A percentile compares a stretch with the other conserved stretches of the same genome.
Evolutionary conservation across 306 rosid species (phyloP).

Genomic region (Astragalus membranaceus): DNA sequence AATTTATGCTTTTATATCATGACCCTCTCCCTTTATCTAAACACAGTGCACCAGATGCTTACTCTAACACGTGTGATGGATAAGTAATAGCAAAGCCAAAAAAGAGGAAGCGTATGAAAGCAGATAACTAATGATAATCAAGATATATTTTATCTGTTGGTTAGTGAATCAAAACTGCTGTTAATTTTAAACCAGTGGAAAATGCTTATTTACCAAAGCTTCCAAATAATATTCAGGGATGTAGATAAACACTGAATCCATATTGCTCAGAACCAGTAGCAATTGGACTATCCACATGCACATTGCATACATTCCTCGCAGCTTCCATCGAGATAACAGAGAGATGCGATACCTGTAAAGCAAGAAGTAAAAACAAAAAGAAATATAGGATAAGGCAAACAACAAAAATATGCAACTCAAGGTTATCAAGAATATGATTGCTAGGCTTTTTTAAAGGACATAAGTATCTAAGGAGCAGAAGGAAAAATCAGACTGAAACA

Average conservation of each 20-base stretch:
- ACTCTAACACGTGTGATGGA: conserved; percentile 8
- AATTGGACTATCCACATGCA: conserved; percentile 97
- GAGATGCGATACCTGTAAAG: conserved; percentile 73
- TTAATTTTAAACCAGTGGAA: neutral
- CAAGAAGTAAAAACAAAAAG: neutral
- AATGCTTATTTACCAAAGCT: conserved; percentile 62
- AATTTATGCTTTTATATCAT: neutral
- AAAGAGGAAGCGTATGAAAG: neutral
- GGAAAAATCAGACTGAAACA: conserved; percentile 7
- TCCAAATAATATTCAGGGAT: conserved; percentile 89
- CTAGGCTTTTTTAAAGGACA: no score
- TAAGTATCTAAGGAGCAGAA: neutral
- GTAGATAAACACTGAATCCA: conserved; percentile 65
- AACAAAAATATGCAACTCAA: neutral
- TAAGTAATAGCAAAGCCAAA: neutral
- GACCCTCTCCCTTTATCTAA: neutral
- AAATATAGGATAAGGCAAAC: neutral
- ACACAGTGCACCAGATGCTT: neutral
- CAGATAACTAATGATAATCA: neutral
- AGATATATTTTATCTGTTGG: conserved; percentile 6
- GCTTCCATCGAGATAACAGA: conserved; percentile 81
- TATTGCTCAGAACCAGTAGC: conserved; percentile 84
- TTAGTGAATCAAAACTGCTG: neutral
- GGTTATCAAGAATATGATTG: neutral
- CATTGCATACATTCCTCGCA: conserved; percentile 95